Base-by-base conservation (phyloP, 257 asterid genomes). In the Cordia subcordata region DNA sequence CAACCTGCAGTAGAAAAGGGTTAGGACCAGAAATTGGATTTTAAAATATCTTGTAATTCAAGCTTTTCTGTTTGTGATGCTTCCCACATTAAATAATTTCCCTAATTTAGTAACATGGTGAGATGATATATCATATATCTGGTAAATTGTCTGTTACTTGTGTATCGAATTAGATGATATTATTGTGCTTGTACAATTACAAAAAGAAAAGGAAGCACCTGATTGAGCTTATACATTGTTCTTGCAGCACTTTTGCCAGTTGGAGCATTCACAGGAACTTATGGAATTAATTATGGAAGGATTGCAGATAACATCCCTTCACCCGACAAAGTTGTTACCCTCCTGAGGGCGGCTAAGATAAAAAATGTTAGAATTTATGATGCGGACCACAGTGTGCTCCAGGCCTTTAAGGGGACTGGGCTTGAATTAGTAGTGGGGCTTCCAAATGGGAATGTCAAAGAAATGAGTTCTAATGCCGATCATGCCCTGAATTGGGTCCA, bases 231-330 rank as follows among this genome's bases (percentile, higher is more conserved):
- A 42, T 42, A 42, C 10, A 11, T 42, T 10, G 10, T 78, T 49
- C 60, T 77, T 71, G 70, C 92, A 85, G 92, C 61, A 38, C 65
- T 66, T 19, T 61, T 40, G 35, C 59, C 53, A 13, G 83, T 77
- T 11, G 55, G 55, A 12, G 95, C 94, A 8, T 93, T 93, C 76
- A 93, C 97, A 0, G 97, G 99, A 60, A 89, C 94, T 0, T 93
- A 78, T 27, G 99, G 99, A 49, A 85, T 93, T 71, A 93, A 93
- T 58, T 93, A 93, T 37, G 99, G 99, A 49, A 86, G 97, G 61
- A 74, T 93, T 64, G 96, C 99, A 4, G 90, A 93, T 72, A 89
- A 93, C 55, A 86, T 93, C 75, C 99, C 97, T 47, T 70, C 97
- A 0, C 99, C 99, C 0, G 94, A 86, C 20, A 69, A 82, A 70